These are phyloP conservation scores for Pugionium cornutum DNA, from an alignment of 345 rosid species.

Conservation along the genomic window DNA sequence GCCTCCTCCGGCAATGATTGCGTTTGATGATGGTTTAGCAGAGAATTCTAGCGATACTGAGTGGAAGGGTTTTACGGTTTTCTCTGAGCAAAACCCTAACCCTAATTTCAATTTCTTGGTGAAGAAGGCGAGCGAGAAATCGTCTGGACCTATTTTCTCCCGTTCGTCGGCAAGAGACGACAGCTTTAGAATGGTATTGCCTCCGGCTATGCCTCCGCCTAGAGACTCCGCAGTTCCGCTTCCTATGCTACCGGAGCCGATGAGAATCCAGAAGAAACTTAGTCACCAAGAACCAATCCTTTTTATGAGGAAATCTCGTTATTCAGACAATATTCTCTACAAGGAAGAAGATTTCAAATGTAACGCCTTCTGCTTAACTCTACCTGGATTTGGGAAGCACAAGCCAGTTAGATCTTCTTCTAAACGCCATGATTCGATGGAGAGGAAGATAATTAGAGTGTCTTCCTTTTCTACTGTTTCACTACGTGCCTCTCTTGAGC, in stretches of 20 bases:
- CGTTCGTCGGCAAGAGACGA: conserved; percentile 29
- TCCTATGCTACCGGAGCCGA: conserved; percentile 41
- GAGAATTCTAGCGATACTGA: conserved; percentile 12
- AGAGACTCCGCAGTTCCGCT: conserved; percentile 38
- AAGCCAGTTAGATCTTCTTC: conserved; percentile 48
- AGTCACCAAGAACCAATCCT: conserved; percentile 25
- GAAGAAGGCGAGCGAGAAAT: conserved; percentile 32
- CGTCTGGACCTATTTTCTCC: conserved; percentile 20
- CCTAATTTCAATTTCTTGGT: conserved; percentile 30
- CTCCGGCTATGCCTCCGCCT: conserved; percentile 42
- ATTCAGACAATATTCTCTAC: conserved; percentile 25
- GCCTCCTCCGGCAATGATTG: conserved; percentile 37
- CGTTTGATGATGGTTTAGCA: conserved; percentile 24
- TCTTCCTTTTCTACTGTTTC: conserved; percentile 49
- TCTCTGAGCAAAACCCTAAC: conserved; percentile 27
- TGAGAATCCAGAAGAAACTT: conserved; percentile 49
- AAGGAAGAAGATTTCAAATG: conserved; percentile 65
- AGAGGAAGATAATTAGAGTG: conserved; percentile 37
- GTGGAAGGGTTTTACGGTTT: conserved; percentile 37
- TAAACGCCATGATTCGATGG: conserved; percentile 34
- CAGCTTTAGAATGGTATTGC: conserved; percentile 53
- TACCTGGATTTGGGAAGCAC: conserved; percentile 68
- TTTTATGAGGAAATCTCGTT: conserved; percentile 17
- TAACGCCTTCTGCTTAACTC: conserved; percentile 63
- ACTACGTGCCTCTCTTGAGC: conserved; percentile 72